Base-by-base conservation (phyloP, 169 alveolate genomes). In the Cryptosporidium bovis region DNA sequence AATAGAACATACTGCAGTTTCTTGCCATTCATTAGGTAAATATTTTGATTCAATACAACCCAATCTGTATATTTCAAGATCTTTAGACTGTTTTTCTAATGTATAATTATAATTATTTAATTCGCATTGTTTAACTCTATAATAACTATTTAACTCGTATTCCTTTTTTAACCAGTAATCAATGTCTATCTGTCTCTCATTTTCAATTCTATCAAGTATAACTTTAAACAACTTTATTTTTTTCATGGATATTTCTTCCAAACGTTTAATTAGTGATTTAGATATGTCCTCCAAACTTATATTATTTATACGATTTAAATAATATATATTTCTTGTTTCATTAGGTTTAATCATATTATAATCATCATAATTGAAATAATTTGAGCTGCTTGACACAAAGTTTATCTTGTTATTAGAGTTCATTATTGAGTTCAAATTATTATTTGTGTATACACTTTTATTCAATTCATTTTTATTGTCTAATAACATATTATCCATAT, bases 21-120 rank as follows among this genome's bases (percentile, higher is more conserved):
- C 87, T 31, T 77, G 87, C 87, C 87, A 77, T 46, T 77, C 87
- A 44, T 31, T 77, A 27, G 87, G 87, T 27, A 77, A 62, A 29
- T 60, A 62, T 33, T 62, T 56, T 3, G 87, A 77, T 53, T 77
- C 87, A 13, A 77, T 56, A 44, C 87, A 77, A 46, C 44, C 87
- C 27, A 77, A 46, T 15, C 87, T 77, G 40, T 58, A 60, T 46
- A 56, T 62, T 50, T 77, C 87, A 48, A 77, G 31, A 62, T 77
- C 87, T 15, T 13, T 77, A 10, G 65, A 51, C 48, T 77, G 87
- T 46, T 71, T 56, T 34, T 77, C 77, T 27, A 77, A 40, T 36
- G 87, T 77, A 77, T 77, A 77, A 31, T 62, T 77, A 50, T 77
- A 77, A 20, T 27, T 27, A 2, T 55, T 55, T 10, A 69, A 31